phyloP scores from a whole-genome alignment of 2,329 filamentous ascomycete genomes.

The Fusarium aywerte region DNA sequence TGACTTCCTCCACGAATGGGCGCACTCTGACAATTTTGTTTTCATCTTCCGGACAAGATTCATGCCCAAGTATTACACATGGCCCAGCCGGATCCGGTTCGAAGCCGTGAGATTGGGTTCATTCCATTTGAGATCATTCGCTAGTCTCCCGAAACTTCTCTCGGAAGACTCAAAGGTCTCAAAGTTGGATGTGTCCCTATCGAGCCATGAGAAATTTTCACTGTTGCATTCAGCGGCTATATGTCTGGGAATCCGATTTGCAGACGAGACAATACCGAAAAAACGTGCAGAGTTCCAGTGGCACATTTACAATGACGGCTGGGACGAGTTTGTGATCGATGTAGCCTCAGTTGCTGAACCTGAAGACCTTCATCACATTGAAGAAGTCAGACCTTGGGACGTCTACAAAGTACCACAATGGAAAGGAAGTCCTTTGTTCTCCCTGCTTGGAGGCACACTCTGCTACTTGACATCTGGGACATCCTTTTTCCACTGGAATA shows the following conservation, averaged over 20 bases:
- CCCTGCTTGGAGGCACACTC: conserved; percentile 42
- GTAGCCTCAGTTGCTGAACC: neutral
- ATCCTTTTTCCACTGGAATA: conserved; percentile 34
- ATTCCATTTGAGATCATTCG: conserved; percentile 6
- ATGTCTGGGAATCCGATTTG: conserved; percentile 32
- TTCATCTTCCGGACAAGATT: conserved; percentile 33
- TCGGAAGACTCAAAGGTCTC: neutral
- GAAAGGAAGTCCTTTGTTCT: conserved; percentile 40
- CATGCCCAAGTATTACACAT: conserved; percentile 26
- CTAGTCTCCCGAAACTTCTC: conserved; percentile 7
- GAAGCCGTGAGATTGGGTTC: conserved; percentile 40
- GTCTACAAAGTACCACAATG: conserved; percentile 37
- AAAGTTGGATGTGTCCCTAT: conserved; percentile 11
- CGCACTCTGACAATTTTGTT: conserved; percentile 4
- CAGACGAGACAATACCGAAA: conserved; percentile 18
- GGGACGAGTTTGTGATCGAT: conserved; percentile 1
- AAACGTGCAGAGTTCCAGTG: neutral
- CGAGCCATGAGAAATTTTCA: conserved; percentile 31
- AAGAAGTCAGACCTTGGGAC: conserved; percentile 39
- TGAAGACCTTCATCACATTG: conserved; percentile 29
- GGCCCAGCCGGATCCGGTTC: conserved; percentile 20
- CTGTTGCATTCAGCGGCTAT: conserved; percentile 44
- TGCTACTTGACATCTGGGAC: conserved; percentile 39
- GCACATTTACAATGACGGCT: conserved; percentile 6
- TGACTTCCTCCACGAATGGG: conserved; percentile 5